Base-by-base conservation (phyloP, 108 stramenopile genomes). In the Chaetoceros muelleri region DNA sequence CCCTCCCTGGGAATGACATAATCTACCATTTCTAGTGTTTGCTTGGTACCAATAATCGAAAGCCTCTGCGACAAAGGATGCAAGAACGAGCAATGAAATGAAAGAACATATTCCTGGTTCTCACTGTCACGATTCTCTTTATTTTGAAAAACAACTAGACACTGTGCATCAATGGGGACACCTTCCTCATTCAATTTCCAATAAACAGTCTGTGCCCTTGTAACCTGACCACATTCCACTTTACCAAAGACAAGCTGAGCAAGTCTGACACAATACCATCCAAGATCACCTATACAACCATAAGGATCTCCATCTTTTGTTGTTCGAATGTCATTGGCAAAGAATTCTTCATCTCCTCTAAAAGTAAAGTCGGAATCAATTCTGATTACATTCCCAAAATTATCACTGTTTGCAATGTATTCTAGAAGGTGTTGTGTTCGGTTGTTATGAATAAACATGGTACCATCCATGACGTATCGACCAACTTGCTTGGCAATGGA, bases 361-460 rank as follows among this genome's bases (percentile, higher is more conserved):
- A 85, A 63, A 5, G 65, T 65, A 44, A 87, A 67, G 24, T 67
- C 54, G 16, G 73, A 65, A 50, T 76, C 58, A 10, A 82, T 71
- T 5, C 64, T 55, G 21, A 60, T 56, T 55, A 82, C 65, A 53
- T 46, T 46, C 50, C 79, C 79, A 62, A 80, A 72, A 8, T 52
- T 34, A n/a, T 65, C 57, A 46, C 72, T 74, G 40, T 68, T 52
- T 0, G 79, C 45, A 21, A 64, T 48, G 3, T 52, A 68, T n/a
- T 72, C 72, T 18, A 82, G 40, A 55, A 87, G 74, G 28, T 48
- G 48, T 48, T 70, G 55, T 1, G 76, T 73, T 23, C 70, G 47
- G 28, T 65, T 66, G 28, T 77, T 72, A 65, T 87, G 78, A 26
- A 82, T 66, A 61, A 82, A 87, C 79, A 82, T 79, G 26, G 81